These are phyloP conservation scores for Carpinus fangiana DNA, from an alignment of 306 rosid species.

Conservation along the genomic window DNA sequence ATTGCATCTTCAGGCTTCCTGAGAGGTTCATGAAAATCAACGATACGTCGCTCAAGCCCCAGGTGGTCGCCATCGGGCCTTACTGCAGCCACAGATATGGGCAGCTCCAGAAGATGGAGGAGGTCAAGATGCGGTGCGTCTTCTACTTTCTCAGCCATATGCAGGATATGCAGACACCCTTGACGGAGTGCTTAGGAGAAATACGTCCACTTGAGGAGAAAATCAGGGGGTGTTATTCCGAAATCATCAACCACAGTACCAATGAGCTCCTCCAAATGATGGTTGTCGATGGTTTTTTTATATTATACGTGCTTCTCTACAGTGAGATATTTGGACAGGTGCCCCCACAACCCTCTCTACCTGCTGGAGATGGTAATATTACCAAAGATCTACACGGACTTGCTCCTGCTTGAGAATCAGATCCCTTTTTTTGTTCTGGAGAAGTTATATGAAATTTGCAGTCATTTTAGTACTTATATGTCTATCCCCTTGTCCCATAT, in stretches of 20 bases:
- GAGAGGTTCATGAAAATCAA: too few species aligned
- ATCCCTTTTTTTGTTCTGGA: slow-evolving; percentile 62
- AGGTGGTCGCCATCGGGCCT: slow-evolving; percentile 70
- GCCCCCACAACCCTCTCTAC: slow-evolving; percentile 53
- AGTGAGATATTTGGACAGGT: too few species aligned
- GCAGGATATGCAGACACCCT: too few species aligned
- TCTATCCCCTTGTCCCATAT: slow-evolving; percentile 11
- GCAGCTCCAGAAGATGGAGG: slow-evolving; percentile 53
- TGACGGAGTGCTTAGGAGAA: slow-evolving; percentile 20
- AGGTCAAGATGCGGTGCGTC: slow-evolving; percentile 59
- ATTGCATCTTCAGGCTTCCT: too few species aligned
- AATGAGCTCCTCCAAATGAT: slow-evolving; percentile 54
- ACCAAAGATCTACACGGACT: slow-evolving; percentile 50
- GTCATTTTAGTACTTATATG: neutral
- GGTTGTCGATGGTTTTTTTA: slow-evolving; percentile 72
- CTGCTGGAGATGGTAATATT: slow-evolving; percentile 46
- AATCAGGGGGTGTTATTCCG: slow-evolving; percentile 65
- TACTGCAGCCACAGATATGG: slow-evolving; percentile 40
- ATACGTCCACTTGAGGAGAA: slow-evolving; percentile 32
- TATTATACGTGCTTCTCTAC: slow-evolving; percentile 51
- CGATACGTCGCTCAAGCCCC: slow-evolving; percentile 41
- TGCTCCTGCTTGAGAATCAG: slow-evolving; percentile 74
- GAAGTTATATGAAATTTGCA: slow-evolving; percentile 33
- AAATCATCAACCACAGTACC: slow-evolving; percentile 20
- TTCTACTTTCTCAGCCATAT: neutral